These are phyloP conservation scores for Asterella californica DNA, from an alignment of 225 moss, liverwort and hornwort species.

Conservation along the genomic window DNA sequence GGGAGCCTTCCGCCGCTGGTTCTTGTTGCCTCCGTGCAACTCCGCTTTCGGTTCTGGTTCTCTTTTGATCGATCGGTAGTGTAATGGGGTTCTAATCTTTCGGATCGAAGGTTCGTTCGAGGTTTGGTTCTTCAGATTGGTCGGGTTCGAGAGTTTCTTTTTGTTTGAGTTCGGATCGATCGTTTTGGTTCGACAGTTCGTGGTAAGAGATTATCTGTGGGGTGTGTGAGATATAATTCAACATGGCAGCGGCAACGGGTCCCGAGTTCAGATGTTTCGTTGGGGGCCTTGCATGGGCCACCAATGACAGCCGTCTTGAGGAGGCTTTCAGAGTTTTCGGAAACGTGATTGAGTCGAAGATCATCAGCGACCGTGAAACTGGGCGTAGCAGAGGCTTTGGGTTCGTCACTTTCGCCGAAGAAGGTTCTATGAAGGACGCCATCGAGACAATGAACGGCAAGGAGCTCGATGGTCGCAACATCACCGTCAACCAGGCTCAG, in stretches of 20 bases:
- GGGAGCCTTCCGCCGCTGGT: conserved; percentile 22
- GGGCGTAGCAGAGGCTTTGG: conserved; percentile 79
- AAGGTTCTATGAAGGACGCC: conserved; percentile 47
- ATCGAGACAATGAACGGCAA: conserved; percentile 63
- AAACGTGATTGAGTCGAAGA: conserved; percentile 59
- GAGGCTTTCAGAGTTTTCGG: conserved; percentile 56
- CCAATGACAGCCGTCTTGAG: conserved; percentile 48
- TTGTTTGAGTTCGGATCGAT: conserved; percentile 15
- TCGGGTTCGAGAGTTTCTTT: conserved; percentile 16
- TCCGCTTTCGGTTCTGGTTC: conserved; percentile 24
- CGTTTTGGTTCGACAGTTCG: conserved; percentile 10
- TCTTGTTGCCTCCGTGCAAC: conserved; percentile 17
- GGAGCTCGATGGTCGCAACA: conserved; percentile 62
- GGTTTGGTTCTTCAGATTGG: conserved; percentile 19
- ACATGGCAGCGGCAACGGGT: conserved; percentile 2
- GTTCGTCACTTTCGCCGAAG: conserved; percentile 55
- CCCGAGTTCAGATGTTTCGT: conserved; percentile 61
- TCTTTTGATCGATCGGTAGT: conserved; percentile 13
- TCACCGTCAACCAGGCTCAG: conserved; percentile 74
- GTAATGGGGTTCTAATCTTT: conserved; percentile 21
- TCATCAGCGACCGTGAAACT: conserved; percentile 67
- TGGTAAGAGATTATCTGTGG: conserved; percentile 1
- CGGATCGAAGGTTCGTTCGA: conserved; percentile 23
- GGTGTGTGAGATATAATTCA: not conserved
- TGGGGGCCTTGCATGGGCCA: conserved; percentile 67